Evolutionary conservation across 2,329 filamentous ascomycete species (phyloP).

Genomic region (Davidsoniella australis): DNA sequence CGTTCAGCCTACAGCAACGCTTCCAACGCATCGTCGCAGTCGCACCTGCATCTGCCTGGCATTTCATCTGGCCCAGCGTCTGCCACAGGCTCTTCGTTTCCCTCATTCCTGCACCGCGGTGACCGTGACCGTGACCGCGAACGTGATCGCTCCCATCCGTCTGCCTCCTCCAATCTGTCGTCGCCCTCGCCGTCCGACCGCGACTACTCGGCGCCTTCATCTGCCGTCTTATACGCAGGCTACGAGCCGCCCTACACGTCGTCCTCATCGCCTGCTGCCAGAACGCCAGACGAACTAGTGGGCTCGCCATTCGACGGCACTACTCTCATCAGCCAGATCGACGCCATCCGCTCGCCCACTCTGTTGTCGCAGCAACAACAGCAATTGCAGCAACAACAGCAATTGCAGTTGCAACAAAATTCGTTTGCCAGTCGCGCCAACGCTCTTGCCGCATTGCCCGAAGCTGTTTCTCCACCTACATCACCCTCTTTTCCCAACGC

Average conservation of each 20-base stretch:
- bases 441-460: slow-evolving; percentile 10
- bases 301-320: slow-evolving; percentile 9
- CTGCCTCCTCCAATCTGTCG: slow-evolving; percentile 1
- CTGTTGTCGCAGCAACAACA: slow-evolving; percentile 4
- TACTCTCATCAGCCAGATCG: slow-evolving; percentile 5
- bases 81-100: slow-evolving; percentile 14
- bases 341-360: slow-evolving; percentile 5
- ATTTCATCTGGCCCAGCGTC: slow-evolving; percentile 17
- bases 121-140: slow-evolving; percentile 10
- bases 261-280: neutral
- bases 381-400: slow-evolving; percentile 2
- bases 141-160: slow-evolving; percentile 7
- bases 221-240: slow-evolving; percentile 8
- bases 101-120: slow-evolving; percentile 10
- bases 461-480: slow-evolving; percentile 10
- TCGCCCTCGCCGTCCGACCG: slow-evolving; percentile 10
- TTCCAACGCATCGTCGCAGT: slow-evolving; percentile 20
- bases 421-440: slow-evolving; percentile 12
- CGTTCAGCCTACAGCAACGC: slow-evolving; percentile 18
- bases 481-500: neutral
- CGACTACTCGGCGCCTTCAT: slow-evolving; percentile 11
- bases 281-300: slow-evolving; percentile 8
- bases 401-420: neutral
- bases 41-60: slow-evolving; percentile 15
- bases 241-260: neutral